phyloP scores from a whole-genome alignment of 129 eudicot species.

The Scalesia atractyloides region DNA sequence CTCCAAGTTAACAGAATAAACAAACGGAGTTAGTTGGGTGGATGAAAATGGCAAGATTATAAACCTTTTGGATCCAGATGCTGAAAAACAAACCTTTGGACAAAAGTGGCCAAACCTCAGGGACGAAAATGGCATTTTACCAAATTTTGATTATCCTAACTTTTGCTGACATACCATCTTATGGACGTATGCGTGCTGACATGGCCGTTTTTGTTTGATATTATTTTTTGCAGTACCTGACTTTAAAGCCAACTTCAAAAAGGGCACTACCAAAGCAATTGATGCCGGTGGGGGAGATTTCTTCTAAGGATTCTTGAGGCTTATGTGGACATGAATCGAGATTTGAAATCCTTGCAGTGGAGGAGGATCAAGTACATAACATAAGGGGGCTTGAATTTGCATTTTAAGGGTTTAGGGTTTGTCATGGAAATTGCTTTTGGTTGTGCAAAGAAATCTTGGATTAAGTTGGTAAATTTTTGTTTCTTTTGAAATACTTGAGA shows the following conservation, averaged over 20 bases:
- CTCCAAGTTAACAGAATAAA: no score
- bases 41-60: no score
- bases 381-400: slow-evolving; percentile 36
- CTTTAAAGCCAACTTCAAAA: slow-evolving; percentile 46
- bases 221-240: slow-evolving; percentile 54
- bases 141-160: not conserved
- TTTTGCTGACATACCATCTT: not conserved
- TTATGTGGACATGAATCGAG: slow-evolving; percentile 24
- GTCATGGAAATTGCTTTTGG: slow-evolving; percentile 40
- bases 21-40: no score
- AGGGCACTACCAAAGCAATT: slow-evolving; percentile 32
- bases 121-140: no score
- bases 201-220: not conserved
- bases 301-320: slow-evolving; percentile 62
- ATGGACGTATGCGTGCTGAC: not conserved
- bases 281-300: slow-evolving; percentile 37
- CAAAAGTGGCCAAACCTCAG: no score
- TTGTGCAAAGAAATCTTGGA: slow-evolving; percentile 50
- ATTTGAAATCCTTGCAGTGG: slow-evolving; percentile 37
- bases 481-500: slow-evolving; percentile 21
- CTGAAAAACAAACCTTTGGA: no score
- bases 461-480: slow-evolving; percentile 42
- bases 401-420: slow-evolving; percentile 35
- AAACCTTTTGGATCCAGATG: no score
- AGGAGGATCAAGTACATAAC: slow-evolving; percentile 58